Percentiles rank a stretch among this genome's conserved stretches.
phyloP scores from a whole-genome alignment of 129 eudicot species.

The Scalesia atractyloides region DNA sequence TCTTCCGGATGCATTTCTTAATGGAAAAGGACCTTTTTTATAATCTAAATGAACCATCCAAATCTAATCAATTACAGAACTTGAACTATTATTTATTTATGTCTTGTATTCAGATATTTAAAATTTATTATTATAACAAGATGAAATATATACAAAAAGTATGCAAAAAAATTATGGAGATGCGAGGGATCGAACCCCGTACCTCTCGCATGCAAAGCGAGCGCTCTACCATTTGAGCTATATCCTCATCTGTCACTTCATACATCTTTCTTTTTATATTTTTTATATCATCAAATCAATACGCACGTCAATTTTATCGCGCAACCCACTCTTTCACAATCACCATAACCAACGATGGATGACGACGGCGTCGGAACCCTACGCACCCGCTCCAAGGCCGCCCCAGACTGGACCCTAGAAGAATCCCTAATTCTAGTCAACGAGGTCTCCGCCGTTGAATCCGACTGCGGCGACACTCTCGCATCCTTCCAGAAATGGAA shows the following conservation, averaged over 20 bases:
- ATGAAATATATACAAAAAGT: too few species aligned
- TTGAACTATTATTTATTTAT: too few species aligned
- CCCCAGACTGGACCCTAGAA: constrained; percentile 65
- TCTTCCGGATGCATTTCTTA: too few species aligned
- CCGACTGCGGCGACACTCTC: constrained; percentile 60
- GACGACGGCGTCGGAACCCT: constrained; percentile 32
- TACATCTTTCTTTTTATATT: rapidly evolving
- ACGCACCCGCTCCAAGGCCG: constrained; percentile 66
- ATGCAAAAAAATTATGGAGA: constrained; percentile 51
- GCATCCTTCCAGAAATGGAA: constrained; percentile 86
- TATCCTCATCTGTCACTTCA: constrained; percentile 57
- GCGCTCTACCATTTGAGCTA: constrained; percentile 99
- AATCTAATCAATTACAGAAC: too few species aligned
- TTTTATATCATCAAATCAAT: not conserved
- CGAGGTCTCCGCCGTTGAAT: constrained; percentile 60
- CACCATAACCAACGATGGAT: constrained; percentile 24
- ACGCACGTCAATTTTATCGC: not conserved
- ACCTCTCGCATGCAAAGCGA: constrained; percentile 96
- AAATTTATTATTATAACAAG: too few species aligned
- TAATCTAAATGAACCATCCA: too few species aligned
- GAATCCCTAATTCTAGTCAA: constrained; percentile 62
- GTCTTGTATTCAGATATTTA: too few species aligned
- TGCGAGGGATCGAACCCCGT: constrained; percentile 99
- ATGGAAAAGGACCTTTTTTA: too few species aligned
- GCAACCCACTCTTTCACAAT: not conserved